A percentile compares a stretch with the other conserved stretches of the same genome.
These are phyloP conservation scores for Claviceps purpurea DNA, from an alignment of 2,329 filamentous ascomycete genomes.

Conservation along the genomic window DNA sequence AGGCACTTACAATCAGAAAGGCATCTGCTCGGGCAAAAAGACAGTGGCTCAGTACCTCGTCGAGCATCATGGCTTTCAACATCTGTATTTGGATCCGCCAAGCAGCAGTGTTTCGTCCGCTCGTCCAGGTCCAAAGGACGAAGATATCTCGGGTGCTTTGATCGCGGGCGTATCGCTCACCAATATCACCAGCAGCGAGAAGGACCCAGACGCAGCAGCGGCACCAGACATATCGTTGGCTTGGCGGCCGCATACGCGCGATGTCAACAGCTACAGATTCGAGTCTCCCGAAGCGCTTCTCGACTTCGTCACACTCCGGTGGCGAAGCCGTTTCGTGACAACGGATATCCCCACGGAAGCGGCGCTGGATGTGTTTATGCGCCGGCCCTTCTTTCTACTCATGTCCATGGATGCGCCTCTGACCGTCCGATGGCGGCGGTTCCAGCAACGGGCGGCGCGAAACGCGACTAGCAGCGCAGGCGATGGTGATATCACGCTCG, in stretches of 20 bases:
- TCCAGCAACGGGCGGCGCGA: slow-evolving; percentile 29
- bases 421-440: slow-evolving; percentile 69
- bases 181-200: slow-evolving; percentile 6
- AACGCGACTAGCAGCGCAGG: slow-evolving; percentile 7
- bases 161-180: slow-evolving; percentile 15
- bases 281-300: slow-evolving; percentile 53
- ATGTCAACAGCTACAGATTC: slow-evolving; percentile 31
- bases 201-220: slow-evolving; percentile 12
- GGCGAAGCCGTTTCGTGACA: slow-evolving; percentile 75
- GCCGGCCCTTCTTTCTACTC: slow-evolving; percentile 84
- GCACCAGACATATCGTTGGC: slow-evolving; percentile 14
- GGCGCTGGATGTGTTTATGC: slow-evolving; percentile 60
- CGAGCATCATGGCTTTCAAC: slow-evolving; percentile 68
- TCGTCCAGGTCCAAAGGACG: slow-evolving; percentile 7
- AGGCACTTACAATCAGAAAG: slow-evolving; percentile 27
- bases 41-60: slow-evolving; percentile 81
- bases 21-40: slow-evolving; percentile 85
- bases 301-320: slow-evolving; percentile 73
- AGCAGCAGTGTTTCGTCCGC: not conserved
- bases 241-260: slow-evolving; percentile 11
- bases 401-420: slow-evolving; percentile 86
- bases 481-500: slow-evolving; percentile 27
- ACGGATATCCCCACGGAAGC: slow-evolving; percentile 65
- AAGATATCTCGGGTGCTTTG: slow-evolving; percentile 13
- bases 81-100: slow-evolving; percentile 42